Evolutionary conservation across 2,329 filamentous ascomycete species (phyloP), one percentile per base, ranked within the genome.

Genomic region (Alternaria sp.): DNA sequence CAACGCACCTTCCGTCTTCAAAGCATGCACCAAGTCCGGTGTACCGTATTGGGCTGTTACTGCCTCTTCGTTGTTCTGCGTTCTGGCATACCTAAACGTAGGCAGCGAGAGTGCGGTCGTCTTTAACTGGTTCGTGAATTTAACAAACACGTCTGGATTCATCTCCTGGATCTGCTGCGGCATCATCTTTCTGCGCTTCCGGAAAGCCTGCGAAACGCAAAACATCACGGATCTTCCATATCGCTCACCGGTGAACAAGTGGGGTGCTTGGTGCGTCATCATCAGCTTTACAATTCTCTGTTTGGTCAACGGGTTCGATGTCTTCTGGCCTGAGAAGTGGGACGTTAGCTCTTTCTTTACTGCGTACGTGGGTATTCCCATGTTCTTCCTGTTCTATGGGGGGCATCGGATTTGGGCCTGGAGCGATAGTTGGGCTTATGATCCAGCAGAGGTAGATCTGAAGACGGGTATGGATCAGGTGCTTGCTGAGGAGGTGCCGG

Each of bases 251-350:
- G 68, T 89, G 6, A 88, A 89, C 69, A 88, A 91, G 0, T 93
- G 90, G 73, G 88, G 87, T 3, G 86, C 90, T 0, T 92, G 85
- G 72, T 79, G 86, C 57, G 84, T 85, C 10, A 84, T 93, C 2
- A 75, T 85, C 15, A 74, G 88, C 23, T 85, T 93, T 57, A 75
- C 78, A 4, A 79, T 92, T 25, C 82, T 94, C n/a, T 87, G 85
- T 1, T 79, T 94, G 4, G 89, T 92, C 69, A 93, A 93, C 71
- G 92, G 91, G 1, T 95, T 93, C 79, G 86, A 89, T 36, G 86
- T 91, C 13, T 94, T 95, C 76, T 90, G 90, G 76, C 87, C 88
- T 0, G 81, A 83, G 8, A 83, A 89, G 26, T 95, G 89, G 86
- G 86, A 83, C 15, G 85, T 85, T 0, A 82, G 84, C 6, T 83